Conservation (phyloP, 164 flowering plant genomes). For the Litsea cubeba region DNA sequence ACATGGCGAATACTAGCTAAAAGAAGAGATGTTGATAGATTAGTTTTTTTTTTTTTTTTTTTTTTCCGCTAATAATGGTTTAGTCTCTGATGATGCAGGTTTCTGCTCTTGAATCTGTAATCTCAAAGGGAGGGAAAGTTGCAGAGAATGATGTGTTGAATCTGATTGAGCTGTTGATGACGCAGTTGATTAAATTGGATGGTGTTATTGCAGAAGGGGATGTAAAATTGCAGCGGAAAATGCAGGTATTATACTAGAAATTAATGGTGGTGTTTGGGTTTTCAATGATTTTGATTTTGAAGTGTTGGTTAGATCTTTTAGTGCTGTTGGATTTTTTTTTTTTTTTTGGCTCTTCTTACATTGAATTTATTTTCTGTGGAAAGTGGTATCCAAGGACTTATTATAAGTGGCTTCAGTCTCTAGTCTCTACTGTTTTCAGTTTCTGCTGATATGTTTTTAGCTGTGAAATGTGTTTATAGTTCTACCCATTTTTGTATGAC, state of each 20-base stretch:
- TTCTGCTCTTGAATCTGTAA: conserved; percentile 62
- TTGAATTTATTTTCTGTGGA: too few relatives aligned
- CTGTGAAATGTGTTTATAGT: too few relatives aligned
- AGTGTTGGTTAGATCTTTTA: neutral
- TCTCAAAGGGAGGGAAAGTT: conserved; percentile 68
- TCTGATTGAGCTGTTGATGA: conserved; percentile 81
- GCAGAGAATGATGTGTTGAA: conserved; percentile 54
- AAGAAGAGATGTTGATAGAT: neutral
- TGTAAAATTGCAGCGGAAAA: conserved; percentile 75
- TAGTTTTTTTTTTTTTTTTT: too few relatives aligned
- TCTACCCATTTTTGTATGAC: too few relatives aligned
- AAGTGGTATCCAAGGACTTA: too few relatives aligned
- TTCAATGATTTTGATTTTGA: neutral
- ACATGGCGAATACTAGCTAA: neutral
- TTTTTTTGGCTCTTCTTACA: too few relatives aligned
- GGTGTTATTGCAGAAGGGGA: conserved; percentile 76
- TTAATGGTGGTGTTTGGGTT: neutral
- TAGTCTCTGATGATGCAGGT: conserved; percentile 45
- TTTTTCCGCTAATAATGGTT: too few relatives aligned
- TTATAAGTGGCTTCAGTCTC: too few relatives aligned
- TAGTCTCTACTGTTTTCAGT: too few relatives aligned
- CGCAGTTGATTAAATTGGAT: conserved; percentile 77
- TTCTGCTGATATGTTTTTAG: too few relatives aligned
- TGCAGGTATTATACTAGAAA: conserved; percentile 54
- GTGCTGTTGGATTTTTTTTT: too few relatives aligned